A percentile compares a stretch with the other conserved stretches of the same genome.
These are phyloP conservation scores for Coemansia sp. DNA, from an alignment of 192 early-diverging fungal genomes.

Conservation along the genomic window DNA sequence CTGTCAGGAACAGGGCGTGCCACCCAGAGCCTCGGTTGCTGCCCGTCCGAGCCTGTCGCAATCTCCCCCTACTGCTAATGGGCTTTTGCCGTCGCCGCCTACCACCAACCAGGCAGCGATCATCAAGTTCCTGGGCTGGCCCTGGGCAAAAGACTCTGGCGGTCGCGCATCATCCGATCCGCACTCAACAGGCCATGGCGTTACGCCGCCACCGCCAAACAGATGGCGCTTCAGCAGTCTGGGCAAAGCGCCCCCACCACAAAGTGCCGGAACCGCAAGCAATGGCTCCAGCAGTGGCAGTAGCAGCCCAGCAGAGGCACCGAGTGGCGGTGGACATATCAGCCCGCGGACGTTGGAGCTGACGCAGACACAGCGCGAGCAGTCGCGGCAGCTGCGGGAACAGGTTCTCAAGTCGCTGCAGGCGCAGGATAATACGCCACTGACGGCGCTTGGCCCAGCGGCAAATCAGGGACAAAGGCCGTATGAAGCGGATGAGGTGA, in stretches of 20 bases:
- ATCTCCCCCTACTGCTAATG: not conserved
- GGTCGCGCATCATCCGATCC: not conserved
- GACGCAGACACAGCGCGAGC: conserved; percentile 26
- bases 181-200: not conserved
- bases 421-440: conserved; percentile 25
- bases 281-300: not conserved
- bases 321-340: conserved; percentile 8
- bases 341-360: conserved; percentile 40
- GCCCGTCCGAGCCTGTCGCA: conserved; percentile 7
- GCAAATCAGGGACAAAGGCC: not conserved
- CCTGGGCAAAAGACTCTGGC: conserved; percentile 32
- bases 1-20: conserved; percentile 25
- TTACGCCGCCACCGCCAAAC: not conserved
- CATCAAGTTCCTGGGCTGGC: conserved; percentile 46
- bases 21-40: not conserved
- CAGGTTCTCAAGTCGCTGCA: conserved; percentile 41
- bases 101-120: conserved; percentile 17
- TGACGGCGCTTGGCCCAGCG: conserved; percentile 20
- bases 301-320: not conserved
- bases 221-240: conserved; percentile 5
- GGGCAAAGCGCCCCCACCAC: not conserved
- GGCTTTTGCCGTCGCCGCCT: conserved; percentile 1
- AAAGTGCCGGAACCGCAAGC: not conserved
- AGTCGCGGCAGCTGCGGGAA: conserved; percentile 43
- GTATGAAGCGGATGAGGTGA: not conserved